These are phyloP conservation scores for Syzygium syzygioides DNA, from an alignment of 441 rosid species.

Conservation along the genomic window DNA sequence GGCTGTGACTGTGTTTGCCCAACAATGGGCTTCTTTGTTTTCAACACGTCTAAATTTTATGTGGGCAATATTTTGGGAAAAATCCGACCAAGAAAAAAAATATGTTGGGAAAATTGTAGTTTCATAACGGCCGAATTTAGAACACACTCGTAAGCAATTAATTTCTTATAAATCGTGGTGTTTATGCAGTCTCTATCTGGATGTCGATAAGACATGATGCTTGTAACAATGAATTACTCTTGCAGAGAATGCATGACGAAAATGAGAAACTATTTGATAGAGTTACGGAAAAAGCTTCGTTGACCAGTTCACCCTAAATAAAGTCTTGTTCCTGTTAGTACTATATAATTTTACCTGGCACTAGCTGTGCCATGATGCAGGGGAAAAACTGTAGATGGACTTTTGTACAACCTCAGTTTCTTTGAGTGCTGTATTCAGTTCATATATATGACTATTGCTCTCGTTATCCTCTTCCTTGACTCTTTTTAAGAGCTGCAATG, in stretches of 20 bases:
- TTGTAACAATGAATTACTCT: slow-evolving; percentile 13
- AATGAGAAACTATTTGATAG: slow-evolving; percentile 96
- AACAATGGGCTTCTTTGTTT: background rate
- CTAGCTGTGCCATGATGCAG: background rate
- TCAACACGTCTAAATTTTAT: background rate
- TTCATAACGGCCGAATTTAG: background rate
- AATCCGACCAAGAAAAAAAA: too few species aligned
- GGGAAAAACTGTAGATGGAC: background rate
- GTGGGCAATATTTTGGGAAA: background rate
- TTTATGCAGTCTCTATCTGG: background rate
- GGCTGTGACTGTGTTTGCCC: background rate
- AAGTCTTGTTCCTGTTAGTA: background rate
- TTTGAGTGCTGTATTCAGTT: background rate
- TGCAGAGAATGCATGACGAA: slow-evolving; percentile 96
- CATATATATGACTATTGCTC: background rate
- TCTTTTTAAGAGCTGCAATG: background rate
- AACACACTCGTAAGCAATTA: background rate
- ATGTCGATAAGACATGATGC: background rate
- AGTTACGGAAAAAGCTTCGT: slow-evolving; percentile 82
- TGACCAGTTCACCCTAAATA: slow-evolving; percentile 72
- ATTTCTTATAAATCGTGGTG: background rate
- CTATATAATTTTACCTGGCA: background rate
- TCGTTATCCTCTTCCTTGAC: background rate
- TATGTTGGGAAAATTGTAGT: background rate
- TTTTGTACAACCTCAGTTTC: background rate